Percentiles rank a stretch among this genome's conserved stretches.
Conservation (phyloP, 73 alveolate genomes). For the Effrenium voratum region DNA sequence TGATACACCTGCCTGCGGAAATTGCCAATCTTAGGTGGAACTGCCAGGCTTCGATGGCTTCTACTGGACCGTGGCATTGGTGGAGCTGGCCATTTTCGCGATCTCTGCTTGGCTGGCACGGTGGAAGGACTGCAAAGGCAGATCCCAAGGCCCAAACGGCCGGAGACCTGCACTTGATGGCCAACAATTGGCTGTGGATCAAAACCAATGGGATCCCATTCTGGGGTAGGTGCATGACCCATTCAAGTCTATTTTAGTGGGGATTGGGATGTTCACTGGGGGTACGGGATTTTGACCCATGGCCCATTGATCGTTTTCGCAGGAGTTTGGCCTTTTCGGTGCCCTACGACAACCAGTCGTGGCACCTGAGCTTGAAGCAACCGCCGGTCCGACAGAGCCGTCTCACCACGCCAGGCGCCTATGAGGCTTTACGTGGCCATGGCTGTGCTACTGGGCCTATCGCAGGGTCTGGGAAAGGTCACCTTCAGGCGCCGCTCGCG, state of each 20-base stretch:
- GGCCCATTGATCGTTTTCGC: too few species aligned
- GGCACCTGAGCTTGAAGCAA: too few species aligned
- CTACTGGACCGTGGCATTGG: conserved; percentile 88
- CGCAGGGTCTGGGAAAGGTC: conserved; percentile 90
- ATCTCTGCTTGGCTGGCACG: conserved; percentile 49
- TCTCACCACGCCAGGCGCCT: conserved; percentile 68
- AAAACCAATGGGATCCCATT: too few species aligned
- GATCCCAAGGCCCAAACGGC: too few species aligned
- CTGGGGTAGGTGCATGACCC: too few species aligned
- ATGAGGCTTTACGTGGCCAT: conserved; percentile 40
- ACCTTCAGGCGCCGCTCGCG: conserved; percentile 43
- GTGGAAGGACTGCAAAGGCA: conserved; percentile 68
- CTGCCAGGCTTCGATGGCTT: conserved; percentile 73
- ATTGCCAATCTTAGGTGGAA: neutral
- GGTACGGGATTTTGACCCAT: too few species aligned
- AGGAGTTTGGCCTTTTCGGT: conserved; percentile 12
- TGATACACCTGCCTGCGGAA: neutral
- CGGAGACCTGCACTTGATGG: too few species aligned
- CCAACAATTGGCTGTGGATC: too few species aligned
- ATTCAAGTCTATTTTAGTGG: too few species aligned
- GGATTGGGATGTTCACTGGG: too few species aligned
- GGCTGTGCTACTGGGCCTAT: conserved; percentile 75
- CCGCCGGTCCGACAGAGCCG: too few species aligned
- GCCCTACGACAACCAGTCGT: conserved; percentile 7
- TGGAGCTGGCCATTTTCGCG: conserved; percentile 79